phyloP scores from a whole-genome alignment of 352 stramenopile species.

The Phytophthora sp. region DNA sequence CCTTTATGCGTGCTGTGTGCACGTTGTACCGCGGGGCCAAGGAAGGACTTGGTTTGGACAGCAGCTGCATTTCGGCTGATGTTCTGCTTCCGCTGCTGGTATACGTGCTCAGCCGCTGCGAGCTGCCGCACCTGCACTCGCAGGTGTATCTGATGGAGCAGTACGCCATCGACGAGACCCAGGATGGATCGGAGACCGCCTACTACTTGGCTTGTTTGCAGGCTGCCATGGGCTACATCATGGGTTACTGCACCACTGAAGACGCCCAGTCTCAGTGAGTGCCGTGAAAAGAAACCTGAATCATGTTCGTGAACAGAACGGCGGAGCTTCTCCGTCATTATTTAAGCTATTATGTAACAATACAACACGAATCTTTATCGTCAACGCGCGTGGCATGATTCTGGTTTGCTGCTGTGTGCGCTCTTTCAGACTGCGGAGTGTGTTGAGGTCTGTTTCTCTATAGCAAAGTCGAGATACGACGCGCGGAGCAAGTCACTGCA shows the following conservation, averaged over 20 bases:
- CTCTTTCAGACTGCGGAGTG: constrained; percentile 8
- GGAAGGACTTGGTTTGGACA: constrained; percentile 47
- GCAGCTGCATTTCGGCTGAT: constrained; percentile 74
- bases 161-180: constrained; percentile 70
- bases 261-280: constrained; percentile 26
- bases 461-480: not conserved
- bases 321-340: constrained; percentile 32
- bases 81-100: constrained; percentile 80
- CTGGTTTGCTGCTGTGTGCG: not conserved
- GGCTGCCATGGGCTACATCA: constrained; percentile 82
- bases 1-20: constrained; percentile 69
- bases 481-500: constrained; percentile 44
- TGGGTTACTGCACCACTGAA: constrained; percentile 39
- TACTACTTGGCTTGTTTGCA: constrained; percentile 87
- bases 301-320: constrained; percentile 29
- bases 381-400: constrained; percentile 31
- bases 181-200: constrained; percentile 77
- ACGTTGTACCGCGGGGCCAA: constrained; percentile 73
- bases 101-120: constrained; percentile 68
- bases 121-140: constrained; percentile 76
- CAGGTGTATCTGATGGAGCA: constrained; percentile 85
- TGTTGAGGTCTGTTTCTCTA: constrained; percentile 15
- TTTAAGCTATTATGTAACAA: constrained; percentile 51
- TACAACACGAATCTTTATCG: constrained; percentile 32
- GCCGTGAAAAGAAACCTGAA: constrained; percentile 11